phyloP scores from a whole-genome alignment of 305 asterid genomes.

The Fraxinus greggii region DNA sequence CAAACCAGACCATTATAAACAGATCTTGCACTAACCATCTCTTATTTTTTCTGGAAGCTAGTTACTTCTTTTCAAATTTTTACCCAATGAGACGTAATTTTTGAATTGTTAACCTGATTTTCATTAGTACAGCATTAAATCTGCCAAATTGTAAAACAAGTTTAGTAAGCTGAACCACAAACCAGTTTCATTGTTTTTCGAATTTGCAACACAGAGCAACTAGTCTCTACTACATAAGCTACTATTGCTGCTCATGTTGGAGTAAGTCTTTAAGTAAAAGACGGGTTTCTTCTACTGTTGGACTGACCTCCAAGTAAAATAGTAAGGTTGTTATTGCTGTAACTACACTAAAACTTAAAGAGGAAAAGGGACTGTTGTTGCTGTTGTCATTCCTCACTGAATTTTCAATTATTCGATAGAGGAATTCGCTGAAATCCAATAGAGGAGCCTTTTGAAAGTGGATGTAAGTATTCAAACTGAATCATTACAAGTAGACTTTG shows the following conservation, averaged over 20 bases:
- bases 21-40: neutral
- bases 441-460: neutral
- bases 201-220: neutral
- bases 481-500: neutral
- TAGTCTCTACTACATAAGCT: neutral
- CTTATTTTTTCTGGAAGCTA: neutral
- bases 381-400: neutral
- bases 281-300: neutral
- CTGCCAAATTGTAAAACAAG: neutral
- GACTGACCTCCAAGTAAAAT: neutral
- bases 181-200: neutral
- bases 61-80: neutral
- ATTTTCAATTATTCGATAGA: neutral
- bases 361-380: neutral
- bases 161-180: neutral
- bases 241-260: neutral
- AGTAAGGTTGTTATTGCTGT: neutral
- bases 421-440: neutral
- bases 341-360: neutral
- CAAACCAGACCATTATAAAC: neutral
- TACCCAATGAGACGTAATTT: neutral
- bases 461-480: neutral
- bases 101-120: neutral
- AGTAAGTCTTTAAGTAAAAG: neutral
- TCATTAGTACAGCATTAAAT: neutral